Evolutionary conservation across 2,329 filamentous ascomycete genomes (phyloP), one percentile per base, ranked within the genome.

Genomic region (Fusarium begoniae): DNA sequence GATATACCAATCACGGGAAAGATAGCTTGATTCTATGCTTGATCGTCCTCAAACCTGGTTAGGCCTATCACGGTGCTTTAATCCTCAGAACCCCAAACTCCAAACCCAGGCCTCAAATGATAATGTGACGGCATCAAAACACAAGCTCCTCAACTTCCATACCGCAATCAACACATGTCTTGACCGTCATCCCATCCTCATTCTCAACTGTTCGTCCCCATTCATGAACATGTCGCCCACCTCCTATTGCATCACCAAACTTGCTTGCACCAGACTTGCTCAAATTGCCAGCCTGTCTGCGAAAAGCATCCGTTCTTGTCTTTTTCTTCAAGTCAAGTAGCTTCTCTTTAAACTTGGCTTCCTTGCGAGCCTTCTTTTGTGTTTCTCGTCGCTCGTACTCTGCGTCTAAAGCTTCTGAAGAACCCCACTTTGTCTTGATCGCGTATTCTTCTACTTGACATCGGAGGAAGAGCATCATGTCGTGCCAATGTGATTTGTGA

Each of bases 381-480:
- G 85, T 84, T 80, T 95, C 92, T 24, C 96, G 89, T 71, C 90
- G 90, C 81, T 93, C 94, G 78, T 96, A 98, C 83, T 98, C 96
- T 10, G 89, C 94, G 80, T 98, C 96, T 9, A 98, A 84, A 1
- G 92, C 93, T 79, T 96, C 95, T 0, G 93, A 84, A 0, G 92
- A 94, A 0, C 96, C 96, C 96, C 96, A 99, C 84, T 98, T 98
- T 74, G 90, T 91, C 3, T 88, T 90, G 77, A 98, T 92, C 1
- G 96, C 96, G 80, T 98, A 98, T 64, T 95, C 94, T 80, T 99
- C 96, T 5, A 99, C 94, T 80, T 99, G 96, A 69, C 91, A 97
- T 2, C 96, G 92, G 28, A 99, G 87, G 81, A 96, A 99, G 6
- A 99, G 89, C 92, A 98, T 98, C 96, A 99, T 99, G 85, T 97